These are phyloP conservation scores for Cryptomeria japonica DNA, from an alignment of 75 land plant genomes.

Conservation along the genomic window DNA sequence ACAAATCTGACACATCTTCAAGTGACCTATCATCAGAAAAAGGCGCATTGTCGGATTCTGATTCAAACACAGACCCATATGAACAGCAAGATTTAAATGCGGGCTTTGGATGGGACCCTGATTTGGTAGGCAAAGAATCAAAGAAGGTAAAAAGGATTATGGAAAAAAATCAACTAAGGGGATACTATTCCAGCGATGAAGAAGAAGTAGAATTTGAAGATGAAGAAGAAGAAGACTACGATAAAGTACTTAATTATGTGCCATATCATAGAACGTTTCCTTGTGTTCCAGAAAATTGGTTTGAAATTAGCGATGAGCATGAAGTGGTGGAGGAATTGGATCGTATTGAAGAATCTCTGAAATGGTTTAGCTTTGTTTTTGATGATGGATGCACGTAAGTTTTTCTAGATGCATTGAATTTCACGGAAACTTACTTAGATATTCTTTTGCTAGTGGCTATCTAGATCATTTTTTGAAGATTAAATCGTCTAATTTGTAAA, in stretches of 20 bases:
- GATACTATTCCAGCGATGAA: too few relatives aligned
- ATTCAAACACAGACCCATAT: conserved; percentile 15
- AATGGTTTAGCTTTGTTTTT: conserved; percentile 86
- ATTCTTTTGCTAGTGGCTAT: neutral
- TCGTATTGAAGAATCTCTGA: conserved; percentile 85
- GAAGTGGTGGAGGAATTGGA: conserved; percentile 90
- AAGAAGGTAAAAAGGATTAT: neutral
- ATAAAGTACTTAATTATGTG: conserved; percentile 73
- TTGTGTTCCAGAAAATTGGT: conserved; percentile 50
- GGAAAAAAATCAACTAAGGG: too few relatives aligned
- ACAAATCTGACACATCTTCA: neutral
- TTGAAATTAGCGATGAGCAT: conserved; percentile 61
- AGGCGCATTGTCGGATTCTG: neutral
- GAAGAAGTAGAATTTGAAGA: conserved; percentile 43
- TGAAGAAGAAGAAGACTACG: conserved; percentile 42
- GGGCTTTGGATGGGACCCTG: conserved; percentile 80
- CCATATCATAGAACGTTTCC: conserved; percentile 78
- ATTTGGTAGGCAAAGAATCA: conserved; percentile 48
- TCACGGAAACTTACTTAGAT: neutral
- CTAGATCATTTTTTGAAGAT: neutral
- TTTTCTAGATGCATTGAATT: neutral
- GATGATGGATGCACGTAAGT: conserved; percentile 86
- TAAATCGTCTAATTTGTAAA: neutral
- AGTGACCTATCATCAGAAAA: neutral
- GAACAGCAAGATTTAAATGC: conserved; percentile 36